Evolutionary conservation across 1,284 basidiomycete species (phyloP).

Genomic region (Waitea zeae): DNA sequence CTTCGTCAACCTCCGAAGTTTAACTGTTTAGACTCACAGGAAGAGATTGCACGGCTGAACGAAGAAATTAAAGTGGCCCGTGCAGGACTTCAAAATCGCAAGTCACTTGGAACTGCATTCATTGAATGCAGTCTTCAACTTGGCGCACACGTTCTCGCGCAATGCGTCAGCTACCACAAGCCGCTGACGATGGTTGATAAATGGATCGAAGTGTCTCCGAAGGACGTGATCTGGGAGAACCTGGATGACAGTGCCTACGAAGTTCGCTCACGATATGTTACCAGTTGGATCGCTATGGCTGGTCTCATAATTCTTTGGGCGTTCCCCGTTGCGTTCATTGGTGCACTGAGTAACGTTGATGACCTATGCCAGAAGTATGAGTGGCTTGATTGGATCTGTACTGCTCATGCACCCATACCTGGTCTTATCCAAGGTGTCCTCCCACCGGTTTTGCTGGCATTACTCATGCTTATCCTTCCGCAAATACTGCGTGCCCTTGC

Average conservation of each 20-base stretch:
- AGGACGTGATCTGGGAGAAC: conserved; percentile 53
- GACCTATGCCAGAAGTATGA: conserved; percentile 22
- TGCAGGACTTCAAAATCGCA: conserved; percentile 26
- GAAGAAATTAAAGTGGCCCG: conserved; percentile 24
- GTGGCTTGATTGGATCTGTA: background rate
- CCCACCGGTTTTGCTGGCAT: conserved; percentile 50
- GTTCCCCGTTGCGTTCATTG: conserved; percentile 37
- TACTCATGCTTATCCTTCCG: conserved; percentile 58
- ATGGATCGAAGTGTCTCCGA: conserved; percentile 50
- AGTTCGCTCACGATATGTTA: conserved; percentile 23
- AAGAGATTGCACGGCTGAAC: conserved; percentile 34
- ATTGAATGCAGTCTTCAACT: conserved; percentile 70
- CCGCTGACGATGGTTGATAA: conserved; percentile 40
- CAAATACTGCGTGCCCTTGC: conserved; percentile 50
- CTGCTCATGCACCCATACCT: conserved; percentile 28
- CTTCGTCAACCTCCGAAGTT: too few species aligned
- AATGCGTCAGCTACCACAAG: conserved; percentile 41
- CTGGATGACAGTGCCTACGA: conserved; percentile 31
- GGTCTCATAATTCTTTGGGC: conserved; percentile 54
- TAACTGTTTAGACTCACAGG: too few species aligned
- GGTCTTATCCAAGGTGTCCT: conserved; percentile 58
- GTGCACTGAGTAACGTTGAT: conserved; percentile 27
- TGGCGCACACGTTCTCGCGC: conserved; percentile 54
- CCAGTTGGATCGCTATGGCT: conserved; percentile 26
- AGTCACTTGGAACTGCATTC: conserved; percentile 51